These are phyloP conservation scores for Populus trichocarpa DNA, from an alignment of 441 rosid genomes.

Conservation along the genomic window DNA sequence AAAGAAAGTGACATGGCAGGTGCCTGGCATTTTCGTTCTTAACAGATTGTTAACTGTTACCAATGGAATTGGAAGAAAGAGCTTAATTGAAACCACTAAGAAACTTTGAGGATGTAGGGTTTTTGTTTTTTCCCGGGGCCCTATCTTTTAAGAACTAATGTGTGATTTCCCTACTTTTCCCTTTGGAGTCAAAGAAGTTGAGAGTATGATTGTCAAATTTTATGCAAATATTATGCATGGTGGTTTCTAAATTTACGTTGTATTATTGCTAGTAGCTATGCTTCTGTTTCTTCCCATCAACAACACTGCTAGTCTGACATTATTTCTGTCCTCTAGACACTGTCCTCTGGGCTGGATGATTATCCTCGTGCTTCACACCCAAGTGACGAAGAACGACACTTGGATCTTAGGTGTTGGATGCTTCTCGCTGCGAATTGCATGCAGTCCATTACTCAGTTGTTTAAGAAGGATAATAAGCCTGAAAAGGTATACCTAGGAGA, in stretches of 20 bases:
- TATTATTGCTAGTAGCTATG: neutral
- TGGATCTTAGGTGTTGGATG: conserved; percentile 99
- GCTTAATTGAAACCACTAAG: neutral
- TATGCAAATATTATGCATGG: neutral
- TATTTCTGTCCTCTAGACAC: conserved; percentile 53
- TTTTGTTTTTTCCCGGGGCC: neutral
- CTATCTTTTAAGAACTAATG: neutral
- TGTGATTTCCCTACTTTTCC: neutral
- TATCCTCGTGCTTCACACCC: conserved; percentile 99
- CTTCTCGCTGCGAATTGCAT: conserved; percentile 96
- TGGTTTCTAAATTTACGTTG: neutral
- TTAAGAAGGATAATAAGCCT: conserved; percentile 40
- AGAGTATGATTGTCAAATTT: neutral
- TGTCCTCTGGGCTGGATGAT: conserved; percentile 96
- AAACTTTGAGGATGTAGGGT: neutral
- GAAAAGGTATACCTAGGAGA: conserved; percentile 44
- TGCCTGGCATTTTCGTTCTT: neutral
- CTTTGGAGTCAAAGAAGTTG: neutral
- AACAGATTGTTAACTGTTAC: neutral
- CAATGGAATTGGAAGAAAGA: neutral
- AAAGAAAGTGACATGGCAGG: neutral
- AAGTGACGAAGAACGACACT: conserved; percentile 82
- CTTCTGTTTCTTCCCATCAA: neutral
- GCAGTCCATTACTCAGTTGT: conserved; percentile 62
- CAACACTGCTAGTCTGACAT: conserved; percentile 17